Conservation (phyloP, 805 yeast genomes). For the Ogataea dorogensis region DNA sequence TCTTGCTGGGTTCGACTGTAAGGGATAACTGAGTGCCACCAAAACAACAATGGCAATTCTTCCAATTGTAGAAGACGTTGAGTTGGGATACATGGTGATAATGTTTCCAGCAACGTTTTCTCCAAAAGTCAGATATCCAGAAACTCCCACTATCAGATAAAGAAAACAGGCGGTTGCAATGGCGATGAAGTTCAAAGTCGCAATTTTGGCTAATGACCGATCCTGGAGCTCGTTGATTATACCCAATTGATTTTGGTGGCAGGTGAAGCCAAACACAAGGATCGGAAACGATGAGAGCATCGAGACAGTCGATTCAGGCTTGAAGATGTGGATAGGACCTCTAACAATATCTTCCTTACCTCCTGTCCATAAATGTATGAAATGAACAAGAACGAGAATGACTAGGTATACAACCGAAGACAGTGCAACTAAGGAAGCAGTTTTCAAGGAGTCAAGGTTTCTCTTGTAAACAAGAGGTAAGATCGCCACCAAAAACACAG, state of each 20-base stretch:
- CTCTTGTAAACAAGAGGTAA: slow-evolving; percentile 70
- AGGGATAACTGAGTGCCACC: slow-evolving; percentile 82
- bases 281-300: slow-evolving; percentile 82
- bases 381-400: slow-evolving; percentile 72
- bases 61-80: slow-evolving; percentile 70
- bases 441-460: slow-evolving; percentile 77
- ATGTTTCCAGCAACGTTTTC: slow-evolving; percentile 75
- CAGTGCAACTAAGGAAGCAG: slow-evolving; percentile 81
- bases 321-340: slow-evolving; percentile 50
- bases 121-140: slow-evolving; percentile 89
- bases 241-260: slow-evolving; percentile 94
- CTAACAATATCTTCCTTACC: slow-evolving; percentile 52
- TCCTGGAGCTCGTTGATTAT: slow-evolving; percentile 76
- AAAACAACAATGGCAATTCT: slow-evolving; percentile 75
- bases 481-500: slow-evolving; percentile 51
- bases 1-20: slow-evolving; percentile 89
- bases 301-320: slow-evolving; percentile 45
- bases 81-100: slow-evolving; percentile 69
- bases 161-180: slow-evolving; percentile 58
- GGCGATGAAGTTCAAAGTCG: slow-evolving; percentile 49
- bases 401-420: slow-evolving; percentile 77
- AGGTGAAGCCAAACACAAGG: slow-evolving; percentile 90
- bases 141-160: slow-evolving; percentile 70
- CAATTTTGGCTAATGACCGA: slow-evolving; percentile 46
- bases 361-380: slow-evolving; percentile 52